A percentile compares a stretch with the other conserved stretches of the same genome.
phyloP scores from a whole-genome alignment of 768 basidiomycete genomes.

The Kwoniella bestiolae region DNA sequence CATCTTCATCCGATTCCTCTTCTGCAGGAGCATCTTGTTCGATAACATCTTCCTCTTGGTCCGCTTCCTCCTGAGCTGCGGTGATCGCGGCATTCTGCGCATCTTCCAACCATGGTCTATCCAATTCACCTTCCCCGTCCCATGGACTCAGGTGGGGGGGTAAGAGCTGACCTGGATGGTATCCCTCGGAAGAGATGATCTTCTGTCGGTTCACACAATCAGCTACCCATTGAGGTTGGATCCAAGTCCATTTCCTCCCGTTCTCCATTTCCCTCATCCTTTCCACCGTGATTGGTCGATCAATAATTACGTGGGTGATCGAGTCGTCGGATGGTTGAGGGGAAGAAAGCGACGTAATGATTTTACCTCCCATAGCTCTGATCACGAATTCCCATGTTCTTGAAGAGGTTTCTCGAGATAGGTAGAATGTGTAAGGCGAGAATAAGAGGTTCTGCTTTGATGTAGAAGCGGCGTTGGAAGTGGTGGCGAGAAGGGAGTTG shows the following conservation, averaged over 20 bases:
- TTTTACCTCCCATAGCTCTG: constrained; percentile 85
- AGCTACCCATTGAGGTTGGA: constrained; percentile 97
- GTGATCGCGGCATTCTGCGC: constrained; percentile 69
- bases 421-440: constrained; percentile 83
- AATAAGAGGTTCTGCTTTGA: constrained; percentile 65
- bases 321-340: constrained; percentile 66
- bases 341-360: constrained; percentile 73
- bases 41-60: constrained; percentile 52
- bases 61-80: constrained; percentile 56
- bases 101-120: constrained; percentile 56
- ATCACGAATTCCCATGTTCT: constrained; percentile 92
- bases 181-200: constrained; percentile 81
- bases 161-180: constrained; percentile 79
- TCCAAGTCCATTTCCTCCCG: constrained; percentile 73
- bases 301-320: constrained; percentile 95
- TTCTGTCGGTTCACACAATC: constrained; percentile 90
- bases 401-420: constrained; percentile 90
- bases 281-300: constrained; percentile 69
- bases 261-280: constrained; percentile 66
- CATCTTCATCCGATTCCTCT: constrained; percentile 54
- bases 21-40: constrained; percentile 46
- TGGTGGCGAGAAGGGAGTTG: constrained; percentile 54
- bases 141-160: constrained; percentile 98
- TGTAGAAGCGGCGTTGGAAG: constrained; percentile 42
- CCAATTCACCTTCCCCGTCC: constrained; percentile 67